These are phyloP conservation scores for Phylloboletellus chloephorus DNA, from an alignment of 1,284 basidiomycete species.

Conservation along the genomic window DNA sequence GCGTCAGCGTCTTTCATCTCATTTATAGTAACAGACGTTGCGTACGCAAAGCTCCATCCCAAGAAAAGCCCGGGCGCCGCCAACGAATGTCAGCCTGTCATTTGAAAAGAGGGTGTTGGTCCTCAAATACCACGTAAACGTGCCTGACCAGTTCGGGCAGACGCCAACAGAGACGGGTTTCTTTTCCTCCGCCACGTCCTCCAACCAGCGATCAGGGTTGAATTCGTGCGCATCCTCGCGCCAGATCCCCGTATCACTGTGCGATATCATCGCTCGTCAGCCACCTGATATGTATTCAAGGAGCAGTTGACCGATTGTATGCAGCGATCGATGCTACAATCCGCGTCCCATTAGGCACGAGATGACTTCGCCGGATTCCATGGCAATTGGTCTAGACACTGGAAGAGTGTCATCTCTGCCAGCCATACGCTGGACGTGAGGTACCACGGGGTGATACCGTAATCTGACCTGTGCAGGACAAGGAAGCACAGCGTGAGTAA, in stretches of 20 bases:
- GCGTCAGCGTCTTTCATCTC: constrained; percentile 1
- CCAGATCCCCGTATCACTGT: constrained; percentile 42
- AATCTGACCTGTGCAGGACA: constrained; percentile 35
- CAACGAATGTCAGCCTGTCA: constrained; percentile 40
- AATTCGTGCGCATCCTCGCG: constrained; percentile 46
- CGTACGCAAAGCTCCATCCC: constrained; percentile 46
- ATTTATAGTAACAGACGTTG: neutral
- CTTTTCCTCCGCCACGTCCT: constrained; percentile 30
- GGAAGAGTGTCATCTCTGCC: constrained; percentile 40
- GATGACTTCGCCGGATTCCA: constrained; percentile 33
- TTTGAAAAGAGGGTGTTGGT: constrained; percentile 3
- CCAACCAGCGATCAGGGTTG: constrained; percentile 49
- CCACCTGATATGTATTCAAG: neutral
- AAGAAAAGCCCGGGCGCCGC: constrained; percentile 41
- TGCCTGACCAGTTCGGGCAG: constrained; percentile 48
- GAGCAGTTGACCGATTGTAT: constrained; percentile 32
- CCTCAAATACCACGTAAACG: neutral
- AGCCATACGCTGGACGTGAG: constrained; percentile 34
- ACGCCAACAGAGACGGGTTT: constrained; percentile 39
- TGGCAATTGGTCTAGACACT: constrained; percentile 38
- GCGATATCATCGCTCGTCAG: constrained; percentile 4
- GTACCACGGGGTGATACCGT: constrained; percentile 35
- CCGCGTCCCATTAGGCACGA: constrained; percentile 32
- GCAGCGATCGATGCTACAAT: constrained; percentile 34
- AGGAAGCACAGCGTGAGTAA: neutral